A percentile compares a stretch with the other conserved stretches of the same genome.
Evolutionary conservation across 441 rosid genomes (phyloP).

Genomic region (Populus hybrid): DNA sequence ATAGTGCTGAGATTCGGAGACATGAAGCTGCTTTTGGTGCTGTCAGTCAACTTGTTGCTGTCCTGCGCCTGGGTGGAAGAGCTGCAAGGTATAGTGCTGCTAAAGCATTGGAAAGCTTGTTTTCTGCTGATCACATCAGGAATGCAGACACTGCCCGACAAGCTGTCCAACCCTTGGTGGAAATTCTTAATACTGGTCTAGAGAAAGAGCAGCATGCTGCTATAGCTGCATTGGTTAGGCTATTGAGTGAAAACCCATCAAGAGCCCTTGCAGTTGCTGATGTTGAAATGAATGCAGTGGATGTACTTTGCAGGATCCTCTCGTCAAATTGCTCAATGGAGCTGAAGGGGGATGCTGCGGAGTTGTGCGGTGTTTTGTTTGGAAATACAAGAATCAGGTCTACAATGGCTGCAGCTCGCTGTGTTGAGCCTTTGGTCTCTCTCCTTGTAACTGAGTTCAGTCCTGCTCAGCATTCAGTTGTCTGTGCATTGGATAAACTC

Average conservation of each 20-base stretch:
- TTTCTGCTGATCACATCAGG: slow-evolving; percentile 95
- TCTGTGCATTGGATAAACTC: slow-evolving; percentile 91
- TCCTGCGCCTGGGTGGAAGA: slow-evolving; percentile 96
- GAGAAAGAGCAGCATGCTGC: slow-evolving; percentile 99
- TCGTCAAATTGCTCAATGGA: slow-evolving; percentile 92
- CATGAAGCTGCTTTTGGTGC: slow-evolving; percentile 98
- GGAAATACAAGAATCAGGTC: slow-evolving; percentile 94
- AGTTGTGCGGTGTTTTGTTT: slow-evolving; percentile 95
- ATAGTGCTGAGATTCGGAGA: slow-evolving; percentile 91
- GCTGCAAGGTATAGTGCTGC: slow-evolving; percentile 98
- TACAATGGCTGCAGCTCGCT: slow-evolving; percentile 97
- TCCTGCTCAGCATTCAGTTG: slow-evolving; percentile 97
- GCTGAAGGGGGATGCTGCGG: slow-evolving; percentile 99
- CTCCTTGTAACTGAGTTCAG: slow-evolving; percentile 89
- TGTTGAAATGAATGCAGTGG: slow-evolving; percentile 99
- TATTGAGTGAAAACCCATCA: slow-evolving; percentile 95
- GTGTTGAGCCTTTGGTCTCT: slow-evolving; percentile 98
- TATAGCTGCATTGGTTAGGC: slow-evolving; percentile 92
- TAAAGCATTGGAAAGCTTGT: slow-evolving; percentile 94
- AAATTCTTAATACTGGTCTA: slow-evolving; percentile 91
- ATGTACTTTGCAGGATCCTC: slow-evolving; percentile 97
- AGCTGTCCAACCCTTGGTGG: slow-evolving; percentile 99
- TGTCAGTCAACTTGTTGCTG: slow-evolving; percentile 97
- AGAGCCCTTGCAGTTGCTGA: slow-evolving; percentile 97
- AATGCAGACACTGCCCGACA: slow-evolving; percentile 93